Base-by-base conservation (phyloP, 768 basidiomycete species). In the Trametes elegans region DNA sequence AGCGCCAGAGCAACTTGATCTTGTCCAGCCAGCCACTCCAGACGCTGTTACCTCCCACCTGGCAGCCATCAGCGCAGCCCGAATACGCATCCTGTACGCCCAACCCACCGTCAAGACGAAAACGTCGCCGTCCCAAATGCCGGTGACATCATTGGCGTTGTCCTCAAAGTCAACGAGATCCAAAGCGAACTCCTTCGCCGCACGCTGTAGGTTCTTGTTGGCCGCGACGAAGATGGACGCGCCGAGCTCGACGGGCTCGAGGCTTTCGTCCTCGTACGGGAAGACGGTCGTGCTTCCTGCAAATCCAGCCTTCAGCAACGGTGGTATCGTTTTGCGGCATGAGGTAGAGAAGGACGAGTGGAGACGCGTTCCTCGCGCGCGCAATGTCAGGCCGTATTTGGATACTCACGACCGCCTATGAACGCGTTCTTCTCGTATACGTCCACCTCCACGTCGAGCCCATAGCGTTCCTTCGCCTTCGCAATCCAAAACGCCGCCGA, bases 401-500 rank as follows among this genome's bases (percentile, higher is more conserved):
- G 39, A 40, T 45, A 85, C 92, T 76, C 69, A 95, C 93, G 78
- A 61, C 93, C 93, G 46, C 93, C 93, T 53, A 96, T 76, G 64
- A 90, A 90, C 27, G 75, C 73, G 45, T 77, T 78, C 61, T 79
- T 79, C 59, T 98, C 94, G 67, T 88, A 96, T 4, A 97, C 80
- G 63, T 96, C 92, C 13, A 97, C 77, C 47, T 89, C 84, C 3
- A 91, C 76, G 52, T 88, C 77, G 29, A 91, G 60, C 3, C 80
- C 83, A 53, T 78, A 84, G 23, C 88, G 76, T 60, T 88, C 78
- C 62, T 86, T 85, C 24, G 87, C 89, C 66, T 87, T 88, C 18
- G 81, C 79, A 49, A 95, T 84, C 86, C 93, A 90, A 65, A 83
- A 90, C 2, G 84, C 92, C 19, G 93, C 89, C 23, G 90, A 88